phyloP scores from a whole-genome alignment of 1,139 yeast genomes.

The Blastobotrys petasosporus region DNA sequence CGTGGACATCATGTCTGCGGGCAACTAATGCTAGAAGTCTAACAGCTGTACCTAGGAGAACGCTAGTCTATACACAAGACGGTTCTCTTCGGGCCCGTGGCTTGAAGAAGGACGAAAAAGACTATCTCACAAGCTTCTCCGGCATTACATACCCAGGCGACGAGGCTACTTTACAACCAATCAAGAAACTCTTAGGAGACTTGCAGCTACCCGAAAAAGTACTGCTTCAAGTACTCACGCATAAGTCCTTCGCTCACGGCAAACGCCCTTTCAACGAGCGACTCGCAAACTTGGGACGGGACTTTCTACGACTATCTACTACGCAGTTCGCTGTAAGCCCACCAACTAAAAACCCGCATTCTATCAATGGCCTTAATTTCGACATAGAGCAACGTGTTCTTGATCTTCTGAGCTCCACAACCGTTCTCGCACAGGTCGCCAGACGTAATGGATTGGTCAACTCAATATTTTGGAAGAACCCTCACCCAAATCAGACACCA shows the following conservation, averaged over 20 bases:
- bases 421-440: conserved; percentile 42
- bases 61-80: conserved; percentile 41
- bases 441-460: conserved; percentile 30
- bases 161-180: conserved; percentile 43
- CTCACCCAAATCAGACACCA: conserved; percentile 13
- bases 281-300: conserved; percentile 70
- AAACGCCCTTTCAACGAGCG: conserved; percentile 83
- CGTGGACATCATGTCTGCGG: too few species aligned
- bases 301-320: conserved; percentile 56
- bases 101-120: conserved; percentile 67
- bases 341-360: conserved; percentile 33
- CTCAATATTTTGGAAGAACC: conserved; percentile 64
- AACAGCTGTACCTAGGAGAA: conserved; percentile 8
- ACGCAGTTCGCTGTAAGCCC: conserved; percentile 45
- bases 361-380: conserved; percentile 54
- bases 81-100: conserved; percentile 66
- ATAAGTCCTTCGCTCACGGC: conserved; percentile 92
- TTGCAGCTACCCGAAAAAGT: conserved; percentile 39
- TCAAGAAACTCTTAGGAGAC: conserved; percentile 49
- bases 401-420: conserved; percentile 29
- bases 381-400: conserved; percentile 36
- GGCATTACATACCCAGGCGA: conserved; percentile 57
- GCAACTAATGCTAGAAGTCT: too few species aligned
- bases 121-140: conserved; percentile 47
- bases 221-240: conserved; percentile 76